Evolutionary conservation across 1,139 yeast species (phyloP), one percentile per base, ranked within the genome.

Genomic region (Kodamaea ohmeri): DNA sequence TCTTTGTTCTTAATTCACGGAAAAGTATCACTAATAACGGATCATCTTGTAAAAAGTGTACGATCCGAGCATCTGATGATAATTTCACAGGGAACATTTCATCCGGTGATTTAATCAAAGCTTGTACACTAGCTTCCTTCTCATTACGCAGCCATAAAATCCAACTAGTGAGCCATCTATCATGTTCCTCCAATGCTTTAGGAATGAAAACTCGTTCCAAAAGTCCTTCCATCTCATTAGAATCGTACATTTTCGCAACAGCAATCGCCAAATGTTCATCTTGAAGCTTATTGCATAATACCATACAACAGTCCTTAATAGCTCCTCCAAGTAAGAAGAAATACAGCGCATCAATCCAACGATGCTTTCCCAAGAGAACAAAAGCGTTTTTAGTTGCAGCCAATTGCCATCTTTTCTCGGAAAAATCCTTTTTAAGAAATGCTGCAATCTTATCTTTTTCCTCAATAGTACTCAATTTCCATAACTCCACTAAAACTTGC

Each of bases 341-440:
- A 24, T 84, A 81, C 0, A 97, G 97, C 0, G 97, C 95, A 59
- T 90, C 95, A 53, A 76, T 62, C 53, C 75, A 87, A 31, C 97
- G 67, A 56, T 89, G 98, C 53, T 88, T 87, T 40, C 97, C 89
- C 45, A 92, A 60, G 31, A 92, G 64, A 0, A 89, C 97, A 66
- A 78, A 92, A 0, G 98, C 98, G 61, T 92, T 92, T 53, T 92
- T 92, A 52, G 78, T 63, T 0, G 98, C 97, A 0, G 97, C 96
- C 0, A 87, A 74, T 48, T 69, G 74, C 96, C 97, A 90, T 36
- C 96, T 67, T 8, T 74, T 70, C 39, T 78, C 76, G 1, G 63
- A 64, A 53, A 90, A 92, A 56, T 94, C 94, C 54, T 90, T 83
- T 15, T 71, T 68, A 50, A 92, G 65, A 50, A 92, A 83, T 50